Conservation (phyloP, 768 basidiomycete genomes). For the Tulasnella sp. region DNA sequence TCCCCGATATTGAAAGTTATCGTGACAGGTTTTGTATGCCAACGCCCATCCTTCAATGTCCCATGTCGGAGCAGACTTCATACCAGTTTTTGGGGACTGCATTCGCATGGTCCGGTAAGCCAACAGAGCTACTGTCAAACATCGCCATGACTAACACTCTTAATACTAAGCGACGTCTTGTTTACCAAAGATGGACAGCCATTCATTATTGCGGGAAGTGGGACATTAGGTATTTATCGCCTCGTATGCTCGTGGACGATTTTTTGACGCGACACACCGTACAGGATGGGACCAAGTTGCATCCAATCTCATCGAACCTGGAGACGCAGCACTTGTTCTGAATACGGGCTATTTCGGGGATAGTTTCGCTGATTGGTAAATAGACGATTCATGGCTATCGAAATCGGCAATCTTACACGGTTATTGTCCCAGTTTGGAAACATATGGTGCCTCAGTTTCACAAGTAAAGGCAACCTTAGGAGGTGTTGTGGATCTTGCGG, state of each 20-base stretch:
- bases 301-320: constrained; percentile 64
- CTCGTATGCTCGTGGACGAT: background rate
- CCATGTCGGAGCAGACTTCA: constrained; percentile 80
- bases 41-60: constrained; percentile 88
- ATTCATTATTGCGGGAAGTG: constrained; percentile 86
- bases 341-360: constrained; percentile 93
- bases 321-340: constrained; percentile 68
- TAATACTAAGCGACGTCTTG: constrained; percentile 46
- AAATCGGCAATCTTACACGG: background rate
- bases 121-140: background rate
- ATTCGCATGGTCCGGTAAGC: constrained; percentile 64
- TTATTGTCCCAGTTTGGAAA: constrained; percentile 43
- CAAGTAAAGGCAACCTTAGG: constrained; percentile 78
- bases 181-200: constrained; percentile 71
- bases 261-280: background rate
- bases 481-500: constrained; percentile 45
- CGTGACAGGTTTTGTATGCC: constrained; percentile 68
- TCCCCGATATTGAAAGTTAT: background rate
- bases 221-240: constrained; percentile 49
- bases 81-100: constrained; percentile 77
- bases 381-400: constrained; percentile 14
- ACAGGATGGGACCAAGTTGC: constrained; percentile 85
- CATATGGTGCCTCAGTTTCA: constrained; percentile 80
- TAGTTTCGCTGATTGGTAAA: constrained; percentile 74
- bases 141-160: constrained; percentile 6